These are phyloP conservation scores for Hypoxylon perforatum DNA, from an alignment of 495 filamentous ascomycete species.

Conservation along the genomic window DNA sequence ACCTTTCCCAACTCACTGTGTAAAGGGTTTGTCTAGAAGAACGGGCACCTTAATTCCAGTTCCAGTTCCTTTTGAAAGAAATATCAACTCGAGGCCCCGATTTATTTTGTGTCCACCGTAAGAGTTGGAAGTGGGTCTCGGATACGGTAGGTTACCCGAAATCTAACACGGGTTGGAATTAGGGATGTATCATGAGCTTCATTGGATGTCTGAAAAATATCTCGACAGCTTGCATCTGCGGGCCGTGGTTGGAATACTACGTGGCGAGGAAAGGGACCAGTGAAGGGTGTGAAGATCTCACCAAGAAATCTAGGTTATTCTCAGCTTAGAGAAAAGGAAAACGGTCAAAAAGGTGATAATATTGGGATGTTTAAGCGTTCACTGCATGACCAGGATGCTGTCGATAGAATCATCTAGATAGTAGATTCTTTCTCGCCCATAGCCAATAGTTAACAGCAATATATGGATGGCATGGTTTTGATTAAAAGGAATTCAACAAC, in stretches of 20 bases:
- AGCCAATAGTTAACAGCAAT: background rate
- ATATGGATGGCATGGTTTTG: constrained; percentile 23
- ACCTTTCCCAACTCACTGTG: constrained; percentile 6
- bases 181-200: constrained; percentile 29
- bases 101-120: constrained; percentile 18
- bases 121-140: constrained; percentile 35
- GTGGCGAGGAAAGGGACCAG: constrained; percentile 30
- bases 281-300: constrained; percentile 14
- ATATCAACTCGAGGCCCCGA: constrained; percentile 22
- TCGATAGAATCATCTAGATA: background rate
- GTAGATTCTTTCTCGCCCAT: background rate
- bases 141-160: constrained; percentile 9
- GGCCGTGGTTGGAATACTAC: constrained; percentile 26
- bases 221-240: constrained; percentile 28
- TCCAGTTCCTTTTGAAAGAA: constrained; percentile 8
- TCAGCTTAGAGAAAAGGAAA: background rate
- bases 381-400: background rate
- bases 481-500: background rate
- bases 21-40: constrained; percentile 12
- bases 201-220: constrained; percentile 13
- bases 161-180: constrained; percentile 1
- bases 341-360: constrained; percentile 1
- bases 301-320: background rate
- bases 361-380: too few relatives aligned
- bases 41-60: constrained; percentile 1